Evolutionary conservation across 148 eudicot species (phyloP), one percentile per base, ranked within the genome.

Genomic region (Agrostemma githago): DNA sequence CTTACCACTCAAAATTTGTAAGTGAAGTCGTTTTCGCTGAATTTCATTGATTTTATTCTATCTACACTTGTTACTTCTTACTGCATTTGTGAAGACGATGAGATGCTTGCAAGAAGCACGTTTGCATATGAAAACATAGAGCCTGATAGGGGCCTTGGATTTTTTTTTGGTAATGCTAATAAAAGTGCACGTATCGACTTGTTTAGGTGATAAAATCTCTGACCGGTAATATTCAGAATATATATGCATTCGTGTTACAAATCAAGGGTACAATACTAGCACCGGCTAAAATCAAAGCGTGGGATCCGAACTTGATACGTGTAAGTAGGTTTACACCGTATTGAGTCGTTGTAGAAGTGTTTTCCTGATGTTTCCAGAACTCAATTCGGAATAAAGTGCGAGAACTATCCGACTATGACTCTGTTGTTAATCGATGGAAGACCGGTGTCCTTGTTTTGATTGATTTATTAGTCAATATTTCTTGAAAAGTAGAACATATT

Each of bases 341-440:
- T 26, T 26, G 82, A 88, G 60, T 66, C 85, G 72, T 82, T 91
- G 81, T 89, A 81, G 42, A 81, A 59, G 58, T 85, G 78, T 46
- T 88, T 91, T 74, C 98, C 92, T 2, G 77, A 74, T 40, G 75
- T 80, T 56, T 66, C 94, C 54, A 93, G 88, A 79, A 56, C 83
- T 77, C 89, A 82, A 19, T 64, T 91, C 62, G 82, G 80, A 86
- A 80, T 65, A 91, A 89, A 84, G 90, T 88, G 73, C 92, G 91
- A 62, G 95, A 93, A 77, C 83, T 91, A 53, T 78, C 95, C 8
- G 89, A 88, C 17, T 60, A 19, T 58, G 20, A 58, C 21, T 91
- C 86, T 82, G 80, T 83, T 62, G 94, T 89, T 79, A 86, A 88
- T 42, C 86, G 88, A 46, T 89, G 97, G 91, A 90, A 88, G 97